A percentile compares a stretch with the other conserved stretches of the same genome.
phyloP scores from a whole-genome alignment of 352 stramenopile genomes.

The Thalassiosira hispida region DNA sequence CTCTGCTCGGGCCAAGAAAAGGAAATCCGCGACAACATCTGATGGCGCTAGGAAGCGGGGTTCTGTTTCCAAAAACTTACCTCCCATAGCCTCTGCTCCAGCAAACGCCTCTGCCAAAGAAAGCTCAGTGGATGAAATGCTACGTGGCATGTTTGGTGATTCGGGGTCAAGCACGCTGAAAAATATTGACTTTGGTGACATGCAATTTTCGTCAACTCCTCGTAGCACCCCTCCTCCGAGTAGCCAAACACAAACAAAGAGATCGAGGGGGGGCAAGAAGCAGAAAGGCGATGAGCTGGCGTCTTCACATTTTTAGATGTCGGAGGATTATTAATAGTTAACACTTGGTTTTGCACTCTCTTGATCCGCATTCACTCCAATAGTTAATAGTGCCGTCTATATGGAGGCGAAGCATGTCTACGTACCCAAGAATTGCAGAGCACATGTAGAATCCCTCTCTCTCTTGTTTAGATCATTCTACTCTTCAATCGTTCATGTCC shows the following conservation, averaged over 20 bases:
- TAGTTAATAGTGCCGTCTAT: too few species aligned
- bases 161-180: slow-evolving; percentile 2
- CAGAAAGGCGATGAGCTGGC: background rate
- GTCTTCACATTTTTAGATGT: slow-evolving; percentile 1
- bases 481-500: slow-evolving; percentile 61
- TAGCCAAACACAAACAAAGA: background rate
- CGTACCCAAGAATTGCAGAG: too few species aligned
- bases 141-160: slow-evolving; percentile 22
- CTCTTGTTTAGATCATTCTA: background rate
- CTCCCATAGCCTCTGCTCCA: background rate
- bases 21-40: slow-evolving; percentile 8
- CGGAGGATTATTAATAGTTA: background rate
- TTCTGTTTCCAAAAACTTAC: background rate
- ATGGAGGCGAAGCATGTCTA: too few species aligned
- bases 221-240: background rate
- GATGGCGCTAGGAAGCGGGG: slow-evolving; percentile 16
- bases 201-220: background rate
- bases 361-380: too few species aligned
- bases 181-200: background rate
- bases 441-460: too few species aligned
- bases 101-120: background rate
- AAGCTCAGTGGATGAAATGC: slow-evolving; percentile 22
- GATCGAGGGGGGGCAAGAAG: background rate
- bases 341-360: too few species aligned
- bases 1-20: slow-evolving; percentile 18